These are phyloP conservation scores for Clitoria ternatea DNA, from an alignment of 306 rosid species.

Conservation along the genomic window DNA sequence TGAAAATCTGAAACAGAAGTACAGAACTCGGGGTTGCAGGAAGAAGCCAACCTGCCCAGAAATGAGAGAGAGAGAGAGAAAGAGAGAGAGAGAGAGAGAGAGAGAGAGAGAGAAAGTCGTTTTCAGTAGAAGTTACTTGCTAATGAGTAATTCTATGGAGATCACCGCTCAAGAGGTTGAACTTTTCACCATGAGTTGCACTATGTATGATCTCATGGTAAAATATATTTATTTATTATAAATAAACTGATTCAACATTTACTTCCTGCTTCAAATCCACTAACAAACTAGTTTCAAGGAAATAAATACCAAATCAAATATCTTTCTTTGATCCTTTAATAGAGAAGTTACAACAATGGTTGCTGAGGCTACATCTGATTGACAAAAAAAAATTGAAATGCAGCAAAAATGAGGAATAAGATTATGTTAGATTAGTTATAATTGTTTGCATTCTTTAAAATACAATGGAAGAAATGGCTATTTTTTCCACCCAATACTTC, in stretches of 20 bases:
- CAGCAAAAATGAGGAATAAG: neutral
- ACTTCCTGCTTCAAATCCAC: neutral
- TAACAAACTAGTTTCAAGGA: neutral
- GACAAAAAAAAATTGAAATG: neutral
- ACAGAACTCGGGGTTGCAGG: no score
- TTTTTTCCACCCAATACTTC: neutral
- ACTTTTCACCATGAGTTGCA: neutral
- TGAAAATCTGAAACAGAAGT: no score
- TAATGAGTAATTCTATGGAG: neutral
- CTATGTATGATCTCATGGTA: slow-evolving; percentile 8
- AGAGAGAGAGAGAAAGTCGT: neutral
- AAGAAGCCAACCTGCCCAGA: no score
- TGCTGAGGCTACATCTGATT: neutral
- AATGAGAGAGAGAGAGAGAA: no score
- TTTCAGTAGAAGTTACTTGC: neutral
- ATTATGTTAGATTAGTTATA: neutral
- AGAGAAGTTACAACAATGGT: neutral
- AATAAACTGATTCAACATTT: neutral
- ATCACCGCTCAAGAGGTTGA: neutral
- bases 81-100: neutral
- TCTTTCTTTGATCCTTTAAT: neutral
- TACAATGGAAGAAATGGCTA: neutral
- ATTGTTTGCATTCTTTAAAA: neutral
- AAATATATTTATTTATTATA: neutral
- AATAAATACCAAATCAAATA: neutral